A percentile compares a stretch with the other conserved stretches of the same genome.
Conservation (phyloP, 768 basidiomycete species). For the Ramaria sp. region DNA sequence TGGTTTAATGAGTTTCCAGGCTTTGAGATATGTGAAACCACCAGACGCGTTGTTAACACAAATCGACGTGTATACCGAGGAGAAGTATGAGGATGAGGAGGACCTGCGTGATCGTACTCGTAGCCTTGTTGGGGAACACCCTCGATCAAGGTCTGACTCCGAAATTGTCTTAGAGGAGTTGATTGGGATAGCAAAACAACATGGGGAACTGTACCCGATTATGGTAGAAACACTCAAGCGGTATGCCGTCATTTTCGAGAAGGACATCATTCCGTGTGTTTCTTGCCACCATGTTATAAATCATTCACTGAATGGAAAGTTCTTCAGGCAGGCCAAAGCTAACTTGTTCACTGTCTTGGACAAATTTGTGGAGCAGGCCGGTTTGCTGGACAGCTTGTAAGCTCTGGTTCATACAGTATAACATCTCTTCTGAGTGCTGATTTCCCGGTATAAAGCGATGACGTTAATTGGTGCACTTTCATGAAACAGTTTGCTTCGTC, state of each 20-base stretch:
- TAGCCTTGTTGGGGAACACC: constrained; percentile 20
- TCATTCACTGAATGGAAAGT: background rate
- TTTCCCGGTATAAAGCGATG: constrained; percentile 28
- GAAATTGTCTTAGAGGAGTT: constrained; percentile 50
- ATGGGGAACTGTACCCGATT: constrained; percentile 50
- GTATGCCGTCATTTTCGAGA: constrained; percentile 44
- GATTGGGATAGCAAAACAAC: constrained; percentile 45
- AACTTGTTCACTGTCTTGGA: constrained; percentile 49
- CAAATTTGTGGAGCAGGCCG: constrained; percentile 53
- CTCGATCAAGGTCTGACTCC: constrained; percentile 32
- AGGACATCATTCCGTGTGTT: constrained; percentile 50
- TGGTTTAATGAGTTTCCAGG: constrained; percentile 27
- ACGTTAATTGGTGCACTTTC: constrained; percentile 53
- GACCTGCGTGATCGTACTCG: constrained; percentile 62
- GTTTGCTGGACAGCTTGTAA: constrained; percentile 52
- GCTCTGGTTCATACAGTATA: constrained; percentile 18
- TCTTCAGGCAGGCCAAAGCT: constrained; percentile 46
- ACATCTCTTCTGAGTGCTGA: constrained; percentile 14
- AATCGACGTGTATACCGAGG: constrained; percentile 72
- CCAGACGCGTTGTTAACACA: constrained; percentile 74
- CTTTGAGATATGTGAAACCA: constrained; percentile 62
- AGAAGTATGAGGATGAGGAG: constrained; percentile 84
- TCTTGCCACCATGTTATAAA: background rate
- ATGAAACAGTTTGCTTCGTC: constrained; percentile 49
- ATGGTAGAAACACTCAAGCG: constrained; percentile 51